Percentiles rank a stretch among this genome's conserved stretches.
Conservation (phyloP, 2,329 filamentous ascomycete genomes). For the Tympanopsis confertula region DNA sequence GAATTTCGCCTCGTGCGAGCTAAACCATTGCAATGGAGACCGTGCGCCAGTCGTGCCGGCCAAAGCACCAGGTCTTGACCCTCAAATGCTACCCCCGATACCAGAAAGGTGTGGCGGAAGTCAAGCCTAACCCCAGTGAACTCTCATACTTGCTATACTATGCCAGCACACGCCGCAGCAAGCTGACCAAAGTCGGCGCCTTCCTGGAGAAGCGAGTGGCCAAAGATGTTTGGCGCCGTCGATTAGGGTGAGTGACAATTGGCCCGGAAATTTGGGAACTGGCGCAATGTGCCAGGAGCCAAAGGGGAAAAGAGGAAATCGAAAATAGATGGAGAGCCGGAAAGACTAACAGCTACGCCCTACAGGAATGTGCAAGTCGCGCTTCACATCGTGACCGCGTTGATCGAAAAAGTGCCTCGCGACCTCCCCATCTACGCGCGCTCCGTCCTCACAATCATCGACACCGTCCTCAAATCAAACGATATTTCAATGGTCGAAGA, state of each 20-base stretch:
- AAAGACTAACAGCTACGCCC: no score
- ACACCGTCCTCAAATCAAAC: conserved; percentile 43
- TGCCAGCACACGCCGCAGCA: conserved; percentile 51
- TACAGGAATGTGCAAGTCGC: conserved; percentile 50
- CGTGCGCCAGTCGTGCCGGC: conserved; percentile 46
- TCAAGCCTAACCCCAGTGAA: conserved; percentile 54
- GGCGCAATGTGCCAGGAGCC: not conserved
- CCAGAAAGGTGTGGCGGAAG: conserved; percentile 48
- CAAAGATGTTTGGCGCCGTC: conserved; percentile 46
- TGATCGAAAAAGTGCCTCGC: conserved; percentile 50
- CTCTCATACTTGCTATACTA: conserved; percentile 58
- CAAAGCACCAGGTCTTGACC: conserved; percentile 55
- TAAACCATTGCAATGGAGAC: conserved; percentile 46
- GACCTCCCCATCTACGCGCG: conserved; percentile 50
- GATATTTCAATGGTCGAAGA: conserved; percentile 52
- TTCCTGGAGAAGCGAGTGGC: conserved; percentile 53
- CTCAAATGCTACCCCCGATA: conserved; percentile 57
- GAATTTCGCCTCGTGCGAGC: no score
- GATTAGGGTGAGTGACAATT: conserved; percentile 36
- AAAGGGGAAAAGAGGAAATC: no score
- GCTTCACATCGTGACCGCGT: conserved; percentile 48
- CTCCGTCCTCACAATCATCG: conserved; percentile 44
- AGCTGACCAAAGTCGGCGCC: conserved; percentile 53
- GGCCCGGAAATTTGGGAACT: conserved; percentile 2
- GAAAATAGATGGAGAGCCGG: no score